A percentile compares a stretch with the other conserved stretches of the same genome.
Evolutionary conservation across 768 basidiomycete species (phyloP).

Genomic region (Amanita phalloides): DNA sequence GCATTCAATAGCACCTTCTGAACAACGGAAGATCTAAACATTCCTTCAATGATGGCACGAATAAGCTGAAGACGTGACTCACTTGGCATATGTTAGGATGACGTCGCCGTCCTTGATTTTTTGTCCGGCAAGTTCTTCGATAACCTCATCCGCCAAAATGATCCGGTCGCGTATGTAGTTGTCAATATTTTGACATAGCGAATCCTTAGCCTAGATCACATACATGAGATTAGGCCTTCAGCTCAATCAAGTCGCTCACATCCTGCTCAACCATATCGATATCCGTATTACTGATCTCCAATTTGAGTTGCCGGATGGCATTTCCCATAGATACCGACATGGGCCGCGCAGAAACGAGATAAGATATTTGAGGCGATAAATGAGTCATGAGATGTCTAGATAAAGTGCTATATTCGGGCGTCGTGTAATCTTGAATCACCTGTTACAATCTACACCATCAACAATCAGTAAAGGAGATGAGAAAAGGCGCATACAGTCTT

Average conservation of each 20-base stretch:
- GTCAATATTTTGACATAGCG: constrained; percentile 77
- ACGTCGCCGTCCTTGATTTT: constrained; percentile 95
- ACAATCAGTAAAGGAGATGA: constrained; percentile 6
- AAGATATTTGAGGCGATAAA: constrained; percentile 86
- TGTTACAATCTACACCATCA: constrained; percentile 18
- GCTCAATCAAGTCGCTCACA: constrained; percentile 30
- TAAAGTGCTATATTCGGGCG: constrained; percentile 78
- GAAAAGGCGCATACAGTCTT: constrained; percentile 57
- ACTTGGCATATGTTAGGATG: constrained; percentile 87
- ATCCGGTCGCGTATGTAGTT: constrained; percentile 92
- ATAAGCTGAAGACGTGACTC: constrained; percentile 8
- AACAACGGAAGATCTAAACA: constrained; percentile 79
- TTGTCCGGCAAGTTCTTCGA: constrained; percentile 76
- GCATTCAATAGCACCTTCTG: constrained; percentile 82
- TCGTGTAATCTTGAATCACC: constrained; percentile 88
- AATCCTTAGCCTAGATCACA: constrained; percentile 67
- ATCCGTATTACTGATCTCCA: constrained; percentile 87
- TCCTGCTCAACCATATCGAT: constrained; percentile 94
- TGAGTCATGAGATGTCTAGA: constrained; percentile 88
- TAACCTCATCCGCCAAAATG: constrained; percentile 86
- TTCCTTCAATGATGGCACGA: neutral
- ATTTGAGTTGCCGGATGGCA: constrained; percentile 87
- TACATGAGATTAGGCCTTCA: constrained; percentile 2
- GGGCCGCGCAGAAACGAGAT: constrained; percentile 78
- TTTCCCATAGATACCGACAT: constrained; percentile 95